Percentiles rank a stretch among this genome's conserved stretches.
phyloP scores from a whole-genome alignment of 2,329 filamentous ascomycete species.

The Diplocarpon mali region DNA sequence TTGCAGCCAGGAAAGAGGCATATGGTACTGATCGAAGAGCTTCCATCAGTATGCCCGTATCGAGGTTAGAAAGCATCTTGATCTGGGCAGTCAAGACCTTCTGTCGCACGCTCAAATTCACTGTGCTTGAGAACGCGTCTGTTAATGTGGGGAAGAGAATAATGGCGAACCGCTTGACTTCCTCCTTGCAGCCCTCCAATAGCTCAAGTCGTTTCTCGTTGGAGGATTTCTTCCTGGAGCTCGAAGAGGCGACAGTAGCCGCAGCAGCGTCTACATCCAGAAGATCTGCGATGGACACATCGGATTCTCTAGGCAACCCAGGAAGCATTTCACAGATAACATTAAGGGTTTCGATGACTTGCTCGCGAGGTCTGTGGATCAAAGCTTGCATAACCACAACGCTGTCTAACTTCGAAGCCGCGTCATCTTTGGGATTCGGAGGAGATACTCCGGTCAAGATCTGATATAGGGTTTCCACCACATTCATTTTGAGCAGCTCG shows the following conservation, averaged over 20 bases:
- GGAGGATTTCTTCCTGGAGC: conserved; percentile 41
- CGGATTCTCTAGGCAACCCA: conserved; percentile 48
- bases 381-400: conserved; percentile 98
- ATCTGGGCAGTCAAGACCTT: conserved; percentile 93
- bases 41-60: conserved; percentile 72
- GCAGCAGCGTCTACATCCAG: conserved; percentile 34
- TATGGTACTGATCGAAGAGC: conserved; percentile 83
- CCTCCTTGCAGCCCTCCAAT: conserved; percentile 68
- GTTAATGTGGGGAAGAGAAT: conserved; percentile 92
- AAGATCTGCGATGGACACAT: conserved; percentile 34
- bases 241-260: conserved; percentile 32
- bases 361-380: conserved; percentile 88
- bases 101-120: conserved; percentile 87
- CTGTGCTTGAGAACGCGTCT: conserved; percentile 93
- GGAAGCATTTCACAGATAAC: conserved; percentile 93
- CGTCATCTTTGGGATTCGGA: conserved; percentile 64
- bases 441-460: conserved; percentile 94
- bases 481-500: conserved; percentile 88
- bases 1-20: conserved; percentile 88
- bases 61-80: conserved; percentile 96
- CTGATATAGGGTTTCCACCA: conserved; percentile 95
- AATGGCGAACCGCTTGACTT: conserved; percentile 84
- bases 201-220: conserved; percentile 77
- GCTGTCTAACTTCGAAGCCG: conserved; percentile 81
- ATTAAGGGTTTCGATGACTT: conserved; percentile 94